These are phyloP conservation scores for Cotoneaster glaucophyllus DNA, from an alignment of 306 rosid genomes.

Conservation along the genomic window DNA sequence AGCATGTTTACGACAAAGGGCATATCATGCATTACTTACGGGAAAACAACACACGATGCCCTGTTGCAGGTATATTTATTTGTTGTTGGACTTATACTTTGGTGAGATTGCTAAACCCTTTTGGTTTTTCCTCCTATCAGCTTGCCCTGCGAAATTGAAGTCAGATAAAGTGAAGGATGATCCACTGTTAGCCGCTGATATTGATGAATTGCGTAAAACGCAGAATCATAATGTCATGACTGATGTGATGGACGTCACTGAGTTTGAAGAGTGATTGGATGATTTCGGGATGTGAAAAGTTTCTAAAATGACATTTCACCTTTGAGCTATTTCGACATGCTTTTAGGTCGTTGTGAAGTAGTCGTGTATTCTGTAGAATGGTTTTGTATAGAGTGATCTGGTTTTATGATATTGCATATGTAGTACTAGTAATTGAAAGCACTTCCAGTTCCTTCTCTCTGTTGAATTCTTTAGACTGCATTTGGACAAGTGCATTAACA, in stretches of 20 bases:
- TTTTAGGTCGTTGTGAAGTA: background rate
- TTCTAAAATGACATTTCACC: background rate
- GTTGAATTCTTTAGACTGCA: no score
- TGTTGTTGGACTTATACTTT: background rate
- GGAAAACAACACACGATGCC: conserved; percentile 44
- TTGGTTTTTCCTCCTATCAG: conserved; percentile 29
- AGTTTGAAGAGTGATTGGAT: conserved; percentile 42
- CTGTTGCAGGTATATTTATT: conserved; percentile 55
- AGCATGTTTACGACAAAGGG: conserved; percentile 69
- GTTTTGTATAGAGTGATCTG: background rate
- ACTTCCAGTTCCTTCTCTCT: no score
- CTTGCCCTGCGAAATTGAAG: conserved; percentile 61
- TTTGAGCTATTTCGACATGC: background rate
- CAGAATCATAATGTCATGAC: conserved; percentile 27
- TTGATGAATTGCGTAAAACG: conserved; percentile 60
- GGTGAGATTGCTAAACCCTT: background rate
- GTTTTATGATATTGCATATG: background rate
- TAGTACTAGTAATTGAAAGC: background rate
- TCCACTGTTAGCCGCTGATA: conserved; percentile 53
- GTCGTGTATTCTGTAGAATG: background rate
- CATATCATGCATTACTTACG: conserved; percentile 43
- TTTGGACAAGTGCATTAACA: no score
- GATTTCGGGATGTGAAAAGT: background rate
- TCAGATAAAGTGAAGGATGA: conserved; percentile 40
- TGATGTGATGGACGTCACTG: conserved; percentile 43